phyloP scores from a whole-genome alignment of 2,329 filamentous ascomycete species.

The Colletotrichum australisinense region DNA sequence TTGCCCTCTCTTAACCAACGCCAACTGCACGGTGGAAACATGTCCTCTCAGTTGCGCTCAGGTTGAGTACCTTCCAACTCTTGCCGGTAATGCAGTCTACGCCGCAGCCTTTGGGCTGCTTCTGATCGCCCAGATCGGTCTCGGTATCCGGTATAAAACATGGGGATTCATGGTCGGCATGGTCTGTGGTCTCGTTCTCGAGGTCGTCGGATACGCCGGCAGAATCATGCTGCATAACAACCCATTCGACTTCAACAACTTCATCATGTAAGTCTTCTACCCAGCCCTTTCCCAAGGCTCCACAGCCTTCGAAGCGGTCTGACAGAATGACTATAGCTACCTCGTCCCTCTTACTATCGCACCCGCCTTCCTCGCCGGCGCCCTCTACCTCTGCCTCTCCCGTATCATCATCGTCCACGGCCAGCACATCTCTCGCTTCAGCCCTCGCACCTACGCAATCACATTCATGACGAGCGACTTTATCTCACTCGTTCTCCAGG shows the following conservation, averaged over 20 bases:
- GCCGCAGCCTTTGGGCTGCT: neutral
- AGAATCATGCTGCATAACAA: slow-evolving; percentile 67
- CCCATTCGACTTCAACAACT: slow-evolving; percentile 66
- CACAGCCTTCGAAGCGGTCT: neutral
- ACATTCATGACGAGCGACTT: slow-evolving; percentile 70
- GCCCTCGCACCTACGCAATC: slow-evolving; percentile 56
- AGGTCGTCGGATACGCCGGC: slow-evolving; percentile 72
- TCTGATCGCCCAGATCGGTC: neutral
- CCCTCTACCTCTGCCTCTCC: slow-evolving; percentile 35
- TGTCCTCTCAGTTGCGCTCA: neutral
- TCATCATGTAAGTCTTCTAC: slow-evolving; percentile 43
- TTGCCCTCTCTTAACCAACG: neutral
- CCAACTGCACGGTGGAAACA: neutral
- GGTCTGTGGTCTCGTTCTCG: slow-evolving; percentile 43
- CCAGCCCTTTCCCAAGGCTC: no score
- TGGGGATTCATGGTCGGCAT: neutral
- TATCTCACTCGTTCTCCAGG: slow-evolving; percentile 67
- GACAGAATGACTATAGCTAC: neutral
- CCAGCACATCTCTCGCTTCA: slow-evolving; percentile 3
- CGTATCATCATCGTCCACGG: slow-evolving; percentile 28
- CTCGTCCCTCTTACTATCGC: slow-evolving; percentile 32
- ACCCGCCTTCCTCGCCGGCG: slow-evolving; percentile 35
- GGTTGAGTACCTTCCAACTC: neutral
- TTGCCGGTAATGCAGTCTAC: neutral
- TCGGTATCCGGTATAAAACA: neutral